Base-by-base conservation (phyloP, 2,329 filamentous ascomycete species). In the Mycocentrospora acerina region DNA sequence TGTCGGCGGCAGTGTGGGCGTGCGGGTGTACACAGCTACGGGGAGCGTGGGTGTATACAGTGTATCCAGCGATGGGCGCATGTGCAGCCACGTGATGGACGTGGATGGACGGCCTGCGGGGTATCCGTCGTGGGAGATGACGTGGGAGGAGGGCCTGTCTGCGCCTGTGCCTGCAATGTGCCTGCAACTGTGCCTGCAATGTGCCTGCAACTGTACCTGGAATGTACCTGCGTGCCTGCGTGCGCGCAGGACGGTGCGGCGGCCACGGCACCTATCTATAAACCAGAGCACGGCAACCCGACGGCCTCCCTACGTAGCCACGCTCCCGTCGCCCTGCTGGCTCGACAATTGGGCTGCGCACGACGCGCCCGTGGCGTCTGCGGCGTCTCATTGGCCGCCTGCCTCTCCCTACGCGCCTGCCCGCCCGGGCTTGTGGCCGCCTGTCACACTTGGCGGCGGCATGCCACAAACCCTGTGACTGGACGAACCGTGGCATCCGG, bases 361-460 rank as follows among this genome's bases (percentile, higher is more conserved):
- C 44, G 45, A 51, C 31, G 48, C 44, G 43, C 44, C 46, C 40
- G 35, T 24, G 29, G 30, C 40, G n/a, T 31, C 32, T 26, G 9
- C 24, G 24, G 4, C 37, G 24, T 49, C 39, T 59, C 40, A 62
- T 62, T 62, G 59, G 57, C 10, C 32, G 15, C 11, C 32, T 19
- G 16, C 24, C 16, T 40, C 29, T 32, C 34, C 49, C 46, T 61
- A 62, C 56, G 56, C 60, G 58, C 61, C 48, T 48, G 54, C 49
- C 19, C 60, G 48, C 60, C n/a, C 60, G 56, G 45, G 45, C 53
- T 49, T 31, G 29, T 37, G 56, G 43, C 56, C 54, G 31, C 44
- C 43, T 42, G 42, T 60, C 59, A 61, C 59, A 59, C 59, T 62
- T 62, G 57, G 60, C 57, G 45, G 42, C 51, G 57, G 55, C 59